Base-by-base conservation (phyloP, 1,139 yeast genomes). In the Yamadazyma trypodendri region DNA sequence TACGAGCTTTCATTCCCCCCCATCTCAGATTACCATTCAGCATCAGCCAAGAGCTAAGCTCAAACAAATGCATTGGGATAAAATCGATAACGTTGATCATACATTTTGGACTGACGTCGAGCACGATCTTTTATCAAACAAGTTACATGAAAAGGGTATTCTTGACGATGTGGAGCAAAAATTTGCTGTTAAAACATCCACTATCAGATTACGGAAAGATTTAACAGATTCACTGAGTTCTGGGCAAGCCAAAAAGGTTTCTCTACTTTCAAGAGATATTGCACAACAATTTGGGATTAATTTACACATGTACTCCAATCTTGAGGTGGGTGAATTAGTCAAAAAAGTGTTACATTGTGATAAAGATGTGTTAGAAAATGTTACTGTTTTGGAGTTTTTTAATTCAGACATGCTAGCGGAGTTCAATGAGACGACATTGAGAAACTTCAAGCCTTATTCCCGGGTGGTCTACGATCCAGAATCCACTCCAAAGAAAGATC, bases 1-100 rank as follows among this genome's bases (percentile, higher is more conserved):
- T 22, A 30, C 14, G 22, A 24, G 25, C 21, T 20, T 24, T 13
- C n/a, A 7, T 15, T 15, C 6, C 39, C 55, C 20, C 60, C 67
- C 12, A 67, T 6, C 18, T 27, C 29, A 27, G 20, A n/a, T 16
- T 10, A 15, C 10, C 12, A 20, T 27, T 9, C 18, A 15, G n/a
- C 29, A 27, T 10, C 29, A 83, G 38, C 85, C 94, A 4, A 75
- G 75, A 39, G 65, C 76, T 13, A 83, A 81, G 46, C 69, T 92
- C 51, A 92, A 90, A 58, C 97, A 90, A 55, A 82, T 92, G 72
- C 98, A 92, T 56, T 92, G 97, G 97, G 96, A 90, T 49, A 85
- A 79, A 54, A 69, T 92, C 32, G 83, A 80, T 22, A 63, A 71
- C 43, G 80, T 87, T 32, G 77, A 81, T 31, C 75, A 81, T 31